Evolutionary conservation across 169 alveolate species (phyloP).

Genomic region (Plasmodium malariae): DNA sequence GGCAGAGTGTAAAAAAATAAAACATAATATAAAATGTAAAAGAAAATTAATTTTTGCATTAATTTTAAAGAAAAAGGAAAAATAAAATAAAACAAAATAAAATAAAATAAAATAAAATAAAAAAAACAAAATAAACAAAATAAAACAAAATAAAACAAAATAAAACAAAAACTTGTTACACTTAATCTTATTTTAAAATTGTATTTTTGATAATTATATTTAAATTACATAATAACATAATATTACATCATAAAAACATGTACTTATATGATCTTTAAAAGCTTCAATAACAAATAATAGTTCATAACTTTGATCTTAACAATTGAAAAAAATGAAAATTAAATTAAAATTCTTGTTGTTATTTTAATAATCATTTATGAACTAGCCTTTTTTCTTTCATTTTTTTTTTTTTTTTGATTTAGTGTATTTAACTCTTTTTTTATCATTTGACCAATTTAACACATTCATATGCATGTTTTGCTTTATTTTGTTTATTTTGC

Average conservation of each 20-base stretch:
- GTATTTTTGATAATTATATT: background rate
- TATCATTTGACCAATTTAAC: conserved; percentile 1
- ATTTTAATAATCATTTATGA: conserved; percentile 29
- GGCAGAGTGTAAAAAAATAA: too few relatives aligned
- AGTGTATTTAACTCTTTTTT: conserved; percentile 20
- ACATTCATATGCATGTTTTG: conserved; percentile 16
- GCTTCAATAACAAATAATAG: conserved; percentile 23
- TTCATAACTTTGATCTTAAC: conserved; percentile 43
- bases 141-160: too few relatives aligned
- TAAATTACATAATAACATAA: background rate
- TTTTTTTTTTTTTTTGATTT: conserved; percentile 21
- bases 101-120: too few relatives aligned
- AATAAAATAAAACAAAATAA: too few relatives aligned
- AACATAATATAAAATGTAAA: too few relatives aligned
- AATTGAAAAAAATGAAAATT: background rate
- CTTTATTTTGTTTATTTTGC: conserved; percentile 2
- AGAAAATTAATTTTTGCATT: too few relatives aligned
- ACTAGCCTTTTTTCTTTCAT: conserved; percentile 34
- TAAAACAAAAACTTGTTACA: too few relatives aligned
- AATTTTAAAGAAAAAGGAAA: too few relatives aligned
- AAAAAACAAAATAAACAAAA: too few relatives aligned
- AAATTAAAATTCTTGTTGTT: conserved; percentile 5
- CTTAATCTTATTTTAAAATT: too few relatives aligned
- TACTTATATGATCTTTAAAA: conserved; percentile 17
- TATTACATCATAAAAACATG: background rate